Base-by-base conservation (phyloP, 2,329 filamentous ascomycete genomes). In the Colletotrichum abscissum region DNA sequence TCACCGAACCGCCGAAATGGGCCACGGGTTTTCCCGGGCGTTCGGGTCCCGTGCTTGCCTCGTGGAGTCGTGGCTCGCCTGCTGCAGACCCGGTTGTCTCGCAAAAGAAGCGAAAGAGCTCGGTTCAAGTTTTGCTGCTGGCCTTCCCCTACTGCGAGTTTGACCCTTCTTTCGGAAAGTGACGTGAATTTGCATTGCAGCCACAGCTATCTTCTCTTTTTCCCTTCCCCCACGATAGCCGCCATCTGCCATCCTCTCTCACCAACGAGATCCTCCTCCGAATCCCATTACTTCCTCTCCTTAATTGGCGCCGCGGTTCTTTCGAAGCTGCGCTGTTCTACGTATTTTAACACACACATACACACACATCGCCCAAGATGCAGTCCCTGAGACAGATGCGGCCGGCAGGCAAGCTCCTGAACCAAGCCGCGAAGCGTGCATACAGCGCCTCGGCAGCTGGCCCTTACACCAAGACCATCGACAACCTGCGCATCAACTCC, bases 401-500 rank as follows among this genome's bases (percentile, higher is more conserved):
- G 89, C 87, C 92, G 89, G 87, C 92, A 88, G 86, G 85, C 92
- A 87, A 90, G 88, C 90, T 86, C 85, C 90, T 88, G 87, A 91
- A 85, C 89, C 92, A 89, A 79, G 81, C 86, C 75, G 83, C 88
- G 81, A 90, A 91, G 83, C 92, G 95, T 84, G 86, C 88, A 78
- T 97, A 97, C 88, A 92, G 93, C 82, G 70, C 54, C n/a, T 92
- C 93, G 65, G 86, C 89, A 77, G 88, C 89, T 75, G 90, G 91
- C 77, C 90, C 91, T 75, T 96, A 96, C 84, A 85, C 92, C 78
- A 84, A 90, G 80, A 96, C 94, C 73, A 88, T 92, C 82, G 87
- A 92, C 81, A 98, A 98, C 89, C 91, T 98, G 81, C 93, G 95
- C 86, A 95, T 98, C 88, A 98, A 95, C 86, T 83, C 88, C 83